phyloP scores from a whole-genome alignment of 1,284 basidiomycete genomes.

The Xerocomus nothofagi region DNA sequence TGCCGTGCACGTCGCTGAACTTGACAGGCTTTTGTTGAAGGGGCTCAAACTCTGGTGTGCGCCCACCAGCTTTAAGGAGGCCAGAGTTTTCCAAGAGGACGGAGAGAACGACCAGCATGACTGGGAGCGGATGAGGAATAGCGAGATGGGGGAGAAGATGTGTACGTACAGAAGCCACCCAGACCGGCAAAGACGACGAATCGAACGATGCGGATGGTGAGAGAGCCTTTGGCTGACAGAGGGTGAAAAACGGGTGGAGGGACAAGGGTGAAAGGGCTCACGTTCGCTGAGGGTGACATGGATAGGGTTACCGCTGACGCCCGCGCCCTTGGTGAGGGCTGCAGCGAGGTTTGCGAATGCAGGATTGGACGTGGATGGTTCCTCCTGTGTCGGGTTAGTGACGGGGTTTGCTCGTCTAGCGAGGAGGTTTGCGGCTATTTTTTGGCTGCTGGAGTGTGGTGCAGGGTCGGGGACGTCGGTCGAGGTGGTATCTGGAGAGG shows the following conservation, averaged over 20 bases:
- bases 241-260: neutral
- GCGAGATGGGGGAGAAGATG: neutral
- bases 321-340: slow-evolving; percentile 43
- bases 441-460: slow-evolving; percentile 42
- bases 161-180: slow-evolving; percentile 51
- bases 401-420: slow-evolving; percentile 33
- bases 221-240: slow-evolving; percentile 60
- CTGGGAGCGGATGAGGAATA: slow-evolving; percentile 39
- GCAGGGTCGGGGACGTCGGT: slow-evolving; percentile 13
- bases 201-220: slow-evolving; percentile 61
- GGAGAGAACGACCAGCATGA: slow-evolving; percentile 80
- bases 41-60: slow-evolving; percentile 75
- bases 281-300: slow-evolving; percentile 80
- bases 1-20: slow-evolving; percentile 92
- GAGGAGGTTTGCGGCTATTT: slow-evolving; percentile 60
- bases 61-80: slow-evolving; percentile 83
- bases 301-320: slow-evolving; percentile 59
- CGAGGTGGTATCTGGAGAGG: slow-evolving; percentile 20
- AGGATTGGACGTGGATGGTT: slow-evolving; percentile 31
- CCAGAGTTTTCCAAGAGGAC: slow-evolving; percentile 92
- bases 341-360: slow-evolving; percentile 45
- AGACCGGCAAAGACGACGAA: slow-evolving; percentile 55
- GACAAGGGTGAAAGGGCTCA: slow-evolving; percentile 37
- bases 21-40: slow-evolving; percentile 77
- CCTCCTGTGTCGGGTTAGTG: slow-evolving; percentile 17